A percentile compares a stretch with the other conserved stretches of the same genome.
phyloP scores from a whole-genome alignment of 2,329 filamentous ascomycete species.

The Ophiostoma himal-ulmi region DNA sequence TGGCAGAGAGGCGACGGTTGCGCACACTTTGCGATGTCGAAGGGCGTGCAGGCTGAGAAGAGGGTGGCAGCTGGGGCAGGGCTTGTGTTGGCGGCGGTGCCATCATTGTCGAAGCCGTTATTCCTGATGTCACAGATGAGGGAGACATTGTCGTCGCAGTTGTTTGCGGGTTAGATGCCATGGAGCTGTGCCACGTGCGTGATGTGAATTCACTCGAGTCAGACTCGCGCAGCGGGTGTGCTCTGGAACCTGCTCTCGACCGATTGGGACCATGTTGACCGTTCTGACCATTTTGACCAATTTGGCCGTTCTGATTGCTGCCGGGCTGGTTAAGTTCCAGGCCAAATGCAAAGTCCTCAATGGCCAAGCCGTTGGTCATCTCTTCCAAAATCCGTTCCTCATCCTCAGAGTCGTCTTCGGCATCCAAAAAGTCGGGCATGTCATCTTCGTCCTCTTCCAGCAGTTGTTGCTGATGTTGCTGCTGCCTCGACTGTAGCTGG shows the following conservation, averaged over 20 bases:
- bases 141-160: conserved; percentile 59
- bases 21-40: conserved; percentile 54
- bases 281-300: conserved; percentile 42
- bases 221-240: conserved; percentile 62
- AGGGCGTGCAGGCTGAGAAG: conserved; percentile 41
- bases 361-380: conserved; percentile 75
- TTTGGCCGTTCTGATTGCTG: neutral
- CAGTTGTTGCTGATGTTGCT: conserved; percentile 38
- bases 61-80: conserved; percentile 36
- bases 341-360: conserved; percentile 76
- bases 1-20: conserved; percentile 69
- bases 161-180: conserved; percentile 61
- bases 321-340: conserved; percentile 37
- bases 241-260: neutral
- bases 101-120: conserved; percentile 29
- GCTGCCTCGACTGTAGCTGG: conserved; percentile 46
- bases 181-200: conserved; percentile 74
- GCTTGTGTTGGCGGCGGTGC: conserved; percentile 48
- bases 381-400: conserved; percentile 79
- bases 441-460: conserved; percentile 39
- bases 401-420: conserved; percentile 58
- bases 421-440: conserved; percentile 51
- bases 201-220: conserved; percentile 75
- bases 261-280: neutral
- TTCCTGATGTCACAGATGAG: conserved; percentile 59